Evolutionary conservation across 176 grass and related monocot genomes (phyloP).

Genomic region (Paspalum notatum): DNA sequence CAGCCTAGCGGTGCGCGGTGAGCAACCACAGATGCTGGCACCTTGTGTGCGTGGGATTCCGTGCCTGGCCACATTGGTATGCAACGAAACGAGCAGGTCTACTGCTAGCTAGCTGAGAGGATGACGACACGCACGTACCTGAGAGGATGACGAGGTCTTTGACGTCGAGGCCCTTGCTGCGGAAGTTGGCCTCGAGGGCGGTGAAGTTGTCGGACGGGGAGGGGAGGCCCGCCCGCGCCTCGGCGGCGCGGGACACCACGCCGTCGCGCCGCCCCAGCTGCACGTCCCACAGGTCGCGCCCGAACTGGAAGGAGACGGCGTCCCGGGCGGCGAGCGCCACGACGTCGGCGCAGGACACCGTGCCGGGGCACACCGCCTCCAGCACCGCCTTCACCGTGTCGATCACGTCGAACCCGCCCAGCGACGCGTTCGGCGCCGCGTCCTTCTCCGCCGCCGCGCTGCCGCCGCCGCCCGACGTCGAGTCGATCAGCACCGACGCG

Average conservation of each 20-base stretch:
- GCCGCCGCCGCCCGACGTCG: slow-evolving; percentile 28
- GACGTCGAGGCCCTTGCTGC: slow-evolving; percentile 47
- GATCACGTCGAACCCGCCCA: slow-evolving; percentile 74
- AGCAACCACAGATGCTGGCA: not conserved
- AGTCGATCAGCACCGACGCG: slow-evolving; percentile 80
- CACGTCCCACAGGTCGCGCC: slow-evolving; percentile 51
- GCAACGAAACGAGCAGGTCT: not conserved
- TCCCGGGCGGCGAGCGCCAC: slow-evolving; percentile 75
- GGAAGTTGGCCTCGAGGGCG: slow-evolving; percentile 38
- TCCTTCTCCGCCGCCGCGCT: slow-evolving; percentile 81
- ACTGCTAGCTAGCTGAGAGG: too few species aligned
- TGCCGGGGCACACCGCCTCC: slow-evolving; percentile 58
- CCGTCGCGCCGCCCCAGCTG: slow-evolving; percentile 69
- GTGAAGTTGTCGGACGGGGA: slow-evolving; percentile 50
- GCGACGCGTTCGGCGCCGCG: slow-evolving; percentile 55
- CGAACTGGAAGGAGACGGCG: slow-evolving; percentile 65
- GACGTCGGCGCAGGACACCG: slow-evolving; percentile 65
- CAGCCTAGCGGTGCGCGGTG: not conserved
- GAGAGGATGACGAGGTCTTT: slow-evolving; percentile 78
- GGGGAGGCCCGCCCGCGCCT: slow-evolving; percentile 45
- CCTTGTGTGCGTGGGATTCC: not conserved
- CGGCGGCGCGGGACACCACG: slow-evolving; percentile 43
- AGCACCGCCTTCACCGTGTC: slow-evolving; percentile 70
- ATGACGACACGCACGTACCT: not conserved
- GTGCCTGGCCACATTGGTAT: not conserved